Percentiles rank a stretch among this genome's conserved stretches.
These are phyloP conservation scores for Xylaria sp. DNA, from an alignment of 2,329 filamentous ascomycete genomes.

Conservation along the genomic window DNA sequence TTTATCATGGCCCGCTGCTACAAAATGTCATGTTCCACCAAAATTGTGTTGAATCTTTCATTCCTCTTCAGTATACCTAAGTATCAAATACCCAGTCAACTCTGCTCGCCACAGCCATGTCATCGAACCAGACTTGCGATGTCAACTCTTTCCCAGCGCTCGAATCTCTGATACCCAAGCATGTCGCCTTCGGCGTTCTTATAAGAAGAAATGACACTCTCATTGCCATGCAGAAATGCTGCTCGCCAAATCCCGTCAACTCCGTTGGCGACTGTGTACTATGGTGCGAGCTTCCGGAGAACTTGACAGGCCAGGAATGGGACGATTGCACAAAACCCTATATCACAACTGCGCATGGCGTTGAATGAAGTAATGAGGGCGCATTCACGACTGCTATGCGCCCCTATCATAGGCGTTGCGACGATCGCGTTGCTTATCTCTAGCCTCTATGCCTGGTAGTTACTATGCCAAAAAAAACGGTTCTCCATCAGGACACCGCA, in stretches of 20 bases:
- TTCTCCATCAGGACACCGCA: neutral
- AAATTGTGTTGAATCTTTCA: neutral
- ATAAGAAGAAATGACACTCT: constrained; percentile 20
- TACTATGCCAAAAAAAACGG: no score
- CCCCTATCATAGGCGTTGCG: constrained; percentile 8
- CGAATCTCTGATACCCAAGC: constrained; percentile 3
- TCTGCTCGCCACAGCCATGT: neutral
- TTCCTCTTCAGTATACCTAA: neutral
- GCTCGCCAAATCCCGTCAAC: constrained; percentile 25
- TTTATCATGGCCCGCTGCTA: neutral
- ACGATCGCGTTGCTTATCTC: constrained; percentile 13
- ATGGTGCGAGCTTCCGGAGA: constrained; percentile 26
- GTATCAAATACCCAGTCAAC: neutral
- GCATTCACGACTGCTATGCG: neutral
- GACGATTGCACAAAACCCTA: neutral
- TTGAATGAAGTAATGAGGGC: neutral
- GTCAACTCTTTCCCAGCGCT: neutral
- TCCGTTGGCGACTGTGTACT: constrained; percentile 17
- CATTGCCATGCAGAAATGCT: constrained; percentile 26
- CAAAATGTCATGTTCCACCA: neutral
- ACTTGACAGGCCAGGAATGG: neutral
- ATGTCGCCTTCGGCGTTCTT: constrained; percentile 14
- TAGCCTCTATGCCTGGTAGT: constrained; percentile 1
- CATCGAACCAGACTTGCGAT: constrained; percentile 11
- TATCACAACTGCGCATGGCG: neutral